These are phyloP conservation scores for Trichoderma cornu-damae DNA, from an alignment of 2,329 filamentous ascomycete species.

Conservation along the genomic window DNA sequence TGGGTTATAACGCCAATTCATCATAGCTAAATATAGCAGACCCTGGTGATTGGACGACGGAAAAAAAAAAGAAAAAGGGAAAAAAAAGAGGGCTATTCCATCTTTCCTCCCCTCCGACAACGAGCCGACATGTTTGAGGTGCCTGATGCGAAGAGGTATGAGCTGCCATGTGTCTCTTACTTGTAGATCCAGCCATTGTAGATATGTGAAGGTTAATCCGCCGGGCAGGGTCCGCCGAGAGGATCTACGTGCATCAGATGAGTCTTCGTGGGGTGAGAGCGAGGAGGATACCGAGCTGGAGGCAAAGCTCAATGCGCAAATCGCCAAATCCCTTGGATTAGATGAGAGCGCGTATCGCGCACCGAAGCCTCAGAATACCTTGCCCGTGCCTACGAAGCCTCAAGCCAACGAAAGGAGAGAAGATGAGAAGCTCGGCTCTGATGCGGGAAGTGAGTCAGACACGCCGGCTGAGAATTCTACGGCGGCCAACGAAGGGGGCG, in stretches of 20 bases:
- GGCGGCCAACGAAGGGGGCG: slow-evolving; percentile 23
- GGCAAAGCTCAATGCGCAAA: slow-evolving; percentile 43
- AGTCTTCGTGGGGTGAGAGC: slow-evolving; percentile 24
- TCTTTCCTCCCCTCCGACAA: not conserved
- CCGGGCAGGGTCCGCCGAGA: slow-evolving; percentile 48
- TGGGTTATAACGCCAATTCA: not conserved
- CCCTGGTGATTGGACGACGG: not conserved
- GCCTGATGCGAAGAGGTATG: slow-evolving; percentile 48
- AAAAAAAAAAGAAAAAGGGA: not conserved
- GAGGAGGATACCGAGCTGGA: slow-evolving; percentile 36
- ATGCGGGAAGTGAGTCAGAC: slow-evolving; percentile 1
- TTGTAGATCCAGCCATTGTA: not conserved
- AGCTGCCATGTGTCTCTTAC: not conserved
- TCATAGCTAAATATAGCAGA: not conserved
- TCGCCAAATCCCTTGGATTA: slow-evolving; percentile 44
- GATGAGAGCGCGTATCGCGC: slow-evolving; percentile 22
- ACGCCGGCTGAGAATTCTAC: slow-evolving; percentile 8
- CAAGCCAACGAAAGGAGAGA: not conserved
- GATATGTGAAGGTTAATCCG: not conserved
- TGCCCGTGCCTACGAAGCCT: not conserved
- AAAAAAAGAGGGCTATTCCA: not conserved
- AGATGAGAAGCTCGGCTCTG: not conserved
- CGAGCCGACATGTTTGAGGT: slow-evolving; percentile 45
- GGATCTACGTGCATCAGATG: slow-evolving; percentile 43
- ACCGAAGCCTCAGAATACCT: not conserved